These are phyloP conservation scores for Crucihimalaya himalaica DNA, from an alignment of 345 rosid species.

Conservation along the genomic window DNA sequence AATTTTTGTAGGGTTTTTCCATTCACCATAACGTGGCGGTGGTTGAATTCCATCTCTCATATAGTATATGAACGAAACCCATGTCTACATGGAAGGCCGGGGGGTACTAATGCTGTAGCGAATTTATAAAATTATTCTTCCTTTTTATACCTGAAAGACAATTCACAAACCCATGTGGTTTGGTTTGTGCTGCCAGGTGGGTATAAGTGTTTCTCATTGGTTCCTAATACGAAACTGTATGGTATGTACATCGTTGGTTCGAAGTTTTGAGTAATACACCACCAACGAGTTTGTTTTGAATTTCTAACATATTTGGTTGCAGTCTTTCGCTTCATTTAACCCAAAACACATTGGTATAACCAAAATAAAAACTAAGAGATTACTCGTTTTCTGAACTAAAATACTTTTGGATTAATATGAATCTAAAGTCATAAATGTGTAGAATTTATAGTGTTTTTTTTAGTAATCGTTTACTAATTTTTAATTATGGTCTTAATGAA, in stretches of 20 bases:
- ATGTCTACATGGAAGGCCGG: neutral
- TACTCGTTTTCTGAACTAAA: neutral
- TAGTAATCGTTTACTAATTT: too few species aligned
- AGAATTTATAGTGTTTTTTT: too few species aligned
- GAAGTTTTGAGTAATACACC: neutral
- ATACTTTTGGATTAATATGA: neutral
- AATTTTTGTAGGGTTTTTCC: too few species aligned
- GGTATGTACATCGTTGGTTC: neutral
- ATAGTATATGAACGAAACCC: neutral
- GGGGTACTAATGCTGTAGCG: too few species aligned
- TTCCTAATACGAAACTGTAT: too few species aligned
- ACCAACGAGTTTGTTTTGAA: neutral
- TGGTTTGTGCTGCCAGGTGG: neutral
- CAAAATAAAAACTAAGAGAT: neutral
- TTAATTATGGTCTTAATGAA: too few species aligned
- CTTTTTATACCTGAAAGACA: neutral
- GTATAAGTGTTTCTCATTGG: neutral
- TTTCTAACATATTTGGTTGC: neutral
- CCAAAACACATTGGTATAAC: neutral
- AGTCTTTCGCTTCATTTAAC: too few species aligned
- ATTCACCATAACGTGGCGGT: too few species aligned
- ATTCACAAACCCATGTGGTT: fast-evolving
- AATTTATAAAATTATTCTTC: too few species aligned
- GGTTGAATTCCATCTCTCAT: neutral
- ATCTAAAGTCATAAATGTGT: neutral